These are phyloP conservation scores for Solanum verrucosum DNA, from an alignment of 257 asterid species.

Conservation along the genomic window DNA sequence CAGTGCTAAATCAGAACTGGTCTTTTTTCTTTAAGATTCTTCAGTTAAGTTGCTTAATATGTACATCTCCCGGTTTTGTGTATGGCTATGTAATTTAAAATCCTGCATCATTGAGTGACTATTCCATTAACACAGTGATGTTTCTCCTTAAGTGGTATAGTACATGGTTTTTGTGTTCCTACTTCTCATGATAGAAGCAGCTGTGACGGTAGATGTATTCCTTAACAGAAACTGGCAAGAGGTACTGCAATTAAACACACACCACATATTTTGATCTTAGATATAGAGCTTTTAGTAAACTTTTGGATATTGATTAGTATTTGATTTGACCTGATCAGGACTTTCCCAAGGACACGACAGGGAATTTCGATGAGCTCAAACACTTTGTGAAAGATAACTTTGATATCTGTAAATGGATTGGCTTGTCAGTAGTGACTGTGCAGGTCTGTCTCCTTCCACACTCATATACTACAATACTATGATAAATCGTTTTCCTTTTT, in stretches of 20 bases:
- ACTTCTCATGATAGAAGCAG: constrained; percentile 71
- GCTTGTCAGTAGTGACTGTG: constrained; percentile 53
- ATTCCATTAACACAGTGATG: constrained; percentile 1
- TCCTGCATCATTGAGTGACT: not conserved
- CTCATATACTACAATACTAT: not conserved
- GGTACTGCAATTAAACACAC: constrained; percentile 30
- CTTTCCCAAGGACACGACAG: constrained; percentile 77
- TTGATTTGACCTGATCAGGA: constrained; percentile 7
- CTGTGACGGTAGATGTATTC: constrained; percentile 63
- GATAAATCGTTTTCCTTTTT: not conserved
- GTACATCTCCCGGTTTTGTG: not conserved
- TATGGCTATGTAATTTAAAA: not conserved
- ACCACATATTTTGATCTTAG: not conserved
- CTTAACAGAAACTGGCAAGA: constrained; percentile 78
- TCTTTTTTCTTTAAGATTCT: not conserved
- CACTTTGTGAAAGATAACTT: constrained; percentile 57
- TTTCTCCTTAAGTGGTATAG: constrained; percentile 51
- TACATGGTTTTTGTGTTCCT: constrained; percentile 55
- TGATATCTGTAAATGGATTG: constrained; percentile 79
- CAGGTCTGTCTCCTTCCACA: constrained; percentile 45
- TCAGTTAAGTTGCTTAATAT: not conserved
- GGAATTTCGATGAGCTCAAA: constrained; percentile 59
- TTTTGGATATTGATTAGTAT: not conserved
- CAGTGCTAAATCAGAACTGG: not conserved
- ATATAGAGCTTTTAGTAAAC: not conserved